Evolutionary conservation across 164 flowering plant genomes (phyloP).

Genomic region (Chimonanthus praecox): DNA sequence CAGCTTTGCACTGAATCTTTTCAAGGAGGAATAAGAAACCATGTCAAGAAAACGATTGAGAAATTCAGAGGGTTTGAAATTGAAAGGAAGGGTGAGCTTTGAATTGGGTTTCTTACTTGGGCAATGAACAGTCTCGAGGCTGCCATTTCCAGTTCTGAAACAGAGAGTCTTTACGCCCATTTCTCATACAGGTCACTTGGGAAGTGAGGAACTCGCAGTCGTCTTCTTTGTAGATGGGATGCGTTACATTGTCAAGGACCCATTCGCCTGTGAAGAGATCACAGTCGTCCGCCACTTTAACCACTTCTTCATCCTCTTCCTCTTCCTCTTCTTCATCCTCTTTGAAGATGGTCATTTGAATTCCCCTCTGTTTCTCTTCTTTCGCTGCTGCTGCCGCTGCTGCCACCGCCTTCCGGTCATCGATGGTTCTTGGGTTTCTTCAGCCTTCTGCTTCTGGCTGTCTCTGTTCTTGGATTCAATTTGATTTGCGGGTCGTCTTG

Average conservation of each 20-base stretch:
- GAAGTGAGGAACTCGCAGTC: constrained; percentile 82
- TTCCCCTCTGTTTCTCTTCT: constrained; percentile 15
- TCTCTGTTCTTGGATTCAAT: constrained; percentile 10
- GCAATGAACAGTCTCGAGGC: constrained; percentile 77
- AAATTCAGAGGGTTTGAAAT: no score
- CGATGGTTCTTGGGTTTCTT: constrained; percentile 11
- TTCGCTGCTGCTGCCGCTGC: constrained; percentile 4
- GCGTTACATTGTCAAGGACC: constrained; percentile 68
- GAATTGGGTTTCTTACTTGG: constrained; percentile 21
- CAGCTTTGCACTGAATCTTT: constrained; percentile 55
- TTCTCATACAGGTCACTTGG: constrained; percentile 84
- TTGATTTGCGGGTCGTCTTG: background rate
- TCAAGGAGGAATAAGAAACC: background rate
- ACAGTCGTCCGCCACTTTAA: constrained; percentile 67
- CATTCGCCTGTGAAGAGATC: constrained; percentile 81
- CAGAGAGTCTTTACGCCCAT: constrained; percentile 75
- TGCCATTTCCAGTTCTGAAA: constrained; percentile 98
- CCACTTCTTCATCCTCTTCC: constrained; percentile 35
- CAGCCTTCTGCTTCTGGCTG: background rate
- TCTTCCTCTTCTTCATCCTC: constrained; percentile 4
- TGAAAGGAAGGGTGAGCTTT: background rate
- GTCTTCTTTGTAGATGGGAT: constrained; percentile 78
- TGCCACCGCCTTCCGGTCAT: constrained; percentile 3
- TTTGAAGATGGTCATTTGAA: constrained; percentile 14
- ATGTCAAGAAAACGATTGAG: background rate